A percentile compares a stretch with the other conserved stretches of the same genome.
These are phyloP conservation scores for Cladophialophora yegresii DNA, from an alignment of 2,329 filamentous ascomycete species.

Conservation along the genomic window DNA sequence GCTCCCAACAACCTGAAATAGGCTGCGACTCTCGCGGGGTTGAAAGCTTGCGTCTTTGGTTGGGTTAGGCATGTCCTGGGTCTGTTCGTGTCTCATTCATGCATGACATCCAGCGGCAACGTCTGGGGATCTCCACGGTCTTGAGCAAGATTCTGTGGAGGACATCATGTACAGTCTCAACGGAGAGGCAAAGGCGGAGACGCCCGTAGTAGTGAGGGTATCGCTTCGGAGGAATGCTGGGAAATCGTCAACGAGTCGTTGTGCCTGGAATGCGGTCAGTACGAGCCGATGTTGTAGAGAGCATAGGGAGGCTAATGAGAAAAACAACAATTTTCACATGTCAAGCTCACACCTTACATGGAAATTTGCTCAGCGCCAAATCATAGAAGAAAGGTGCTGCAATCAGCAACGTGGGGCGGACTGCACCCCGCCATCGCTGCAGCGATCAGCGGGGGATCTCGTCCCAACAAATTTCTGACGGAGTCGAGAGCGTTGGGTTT, in stretches of 20 bases:
- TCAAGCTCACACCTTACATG: constrained; percentile 14
- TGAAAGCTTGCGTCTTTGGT: neutral
- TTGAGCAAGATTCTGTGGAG: constrained; percentile 7
- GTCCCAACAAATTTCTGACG: constrained; percentile 22
- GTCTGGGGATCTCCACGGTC: constrained; percentile 18
- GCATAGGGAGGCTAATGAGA: neutral
- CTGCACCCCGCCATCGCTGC: constrained; percentile 26
- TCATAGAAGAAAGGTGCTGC: constrained; percentile 9
- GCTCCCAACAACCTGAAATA: constrained; percentile 9
- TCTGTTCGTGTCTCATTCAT: constrained; percentile 2
- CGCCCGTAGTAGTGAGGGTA: neutral
- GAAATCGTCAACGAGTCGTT: neutral
- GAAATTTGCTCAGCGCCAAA: constrained; percentile 14
- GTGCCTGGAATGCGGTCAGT: neutral
- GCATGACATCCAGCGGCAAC: neutral
- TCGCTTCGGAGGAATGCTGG: neutral
- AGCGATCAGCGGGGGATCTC: constrained; percentile 17
- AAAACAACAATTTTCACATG: constrained; percentile 20
- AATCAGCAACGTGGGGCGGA: constrained; percentile 11
- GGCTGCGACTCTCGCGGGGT: constrained; percentile 5
- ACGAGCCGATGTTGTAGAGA: neutral
- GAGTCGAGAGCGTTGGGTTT: constrained; percentile 2
- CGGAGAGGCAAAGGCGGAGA: neutral
- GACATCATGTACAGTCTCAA: neutral
- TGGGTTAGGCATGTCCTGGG: neutral